Conservation (phyloP, 352 stramenopile species). For the Phytophthora lateralis region DNA sequence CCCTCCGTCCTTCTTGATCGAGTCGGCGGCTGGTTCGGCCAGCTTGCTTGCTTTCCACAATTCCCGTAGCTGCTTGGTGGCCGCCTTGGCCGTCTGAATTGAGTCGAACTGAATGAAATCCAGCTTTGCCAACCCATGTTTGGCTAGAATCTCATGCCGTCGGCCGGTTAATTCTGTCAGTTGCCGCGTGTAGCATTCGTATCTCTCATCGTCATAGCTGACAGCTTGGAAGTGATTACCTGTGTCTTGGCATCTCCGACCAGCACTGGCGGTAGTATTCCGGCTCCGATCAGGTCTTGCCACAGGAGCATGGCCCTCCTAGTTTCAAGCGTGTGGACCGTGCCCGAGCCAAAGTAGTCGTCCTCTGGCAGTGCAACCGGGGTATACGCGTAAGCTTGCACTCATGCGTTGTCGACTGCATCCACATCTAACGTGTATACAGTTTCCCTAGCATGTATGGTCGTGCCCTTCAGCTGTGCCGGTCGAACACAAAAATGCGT, state of each 20-base stretch:
- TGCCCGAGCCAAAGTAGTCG: not conserved
- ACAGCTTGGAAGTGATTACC: conserved; percentile 15
- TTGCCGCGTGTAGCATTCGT: not conserved
- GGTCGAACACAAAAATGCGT: not conserved
- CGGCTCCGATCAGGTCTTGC: not conserved
- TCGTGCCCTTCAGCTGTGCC: conserved; percentile 1
- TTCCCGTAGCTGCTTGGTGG: not conserved
- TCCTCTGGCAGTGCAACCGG: not conserved
- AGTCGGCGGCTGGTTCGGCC: no score
- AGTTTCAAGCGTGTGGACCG: not conserved
- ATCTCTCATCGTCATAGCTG: not conserved
- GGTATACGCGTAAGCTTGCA: not conserved
- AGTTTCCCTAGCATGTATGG: not conserved
- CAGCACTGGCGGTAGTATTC: not conserved
- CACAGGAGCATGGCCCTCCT: not conserved
- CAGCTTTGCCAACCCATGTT: not conserved
- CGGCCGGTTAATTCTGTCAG: fast-evolving
- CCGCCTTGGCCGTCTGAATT: not conserved
- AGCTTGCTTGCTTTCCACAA: not conserved
- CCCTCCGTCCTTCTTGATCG: no score
- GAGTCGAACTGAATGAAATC: not conserved
- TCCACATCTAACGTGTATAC: not conserved
- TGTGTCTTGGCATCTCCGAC: not conserved
- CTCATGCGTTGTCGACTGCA: not conserved
- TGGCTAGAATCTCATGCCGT: not conserved